These are phyloP conservation scores for Globisporangium middletonii DNA, from an alignment of 352 stramenopile genomes.

Conservation along the genomic window DNA sequence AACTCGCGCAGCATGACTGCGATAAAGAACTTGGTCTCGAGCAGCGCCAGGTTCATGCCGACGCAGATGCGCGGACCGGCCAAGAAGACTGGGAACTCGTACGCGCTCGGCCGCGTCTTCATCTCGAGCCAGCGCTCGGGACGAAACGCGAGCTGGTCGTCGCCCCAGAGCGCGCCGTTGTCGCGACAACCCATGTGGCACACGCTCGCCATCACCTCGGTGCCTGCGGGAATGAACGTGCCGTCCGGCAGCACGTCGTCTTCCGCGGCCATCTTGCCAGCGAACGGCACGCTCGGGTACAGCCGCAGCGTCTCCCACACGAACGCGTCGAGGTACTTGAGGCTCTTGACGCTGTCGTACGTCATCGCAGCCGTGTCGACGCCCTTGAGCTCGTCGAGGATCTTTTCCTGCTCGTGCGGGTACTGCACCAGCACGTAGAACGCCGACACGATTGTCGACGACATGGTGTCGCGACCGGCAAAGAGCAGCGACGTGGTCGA, in stretches of 20 bases:
- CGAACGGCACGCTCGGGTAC: conserved; percentile 26
- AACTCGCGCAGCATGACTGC: conserved; percentile 14
- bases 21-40: conserved; percentile 57
- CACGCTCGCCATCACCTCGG: not conserved
- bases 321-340: conserved; percentile 3
- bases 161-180: conserved; percentile 30
- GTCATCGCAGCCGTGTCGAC: conserved; percentile 61
- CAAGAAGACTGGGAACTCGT: conserved; percentile 68
- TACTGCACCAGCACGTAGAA: conserved; percentile 1
- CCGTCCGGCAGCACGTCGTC: conserved; percentile 38
- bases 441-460: conserved; percentile 7
- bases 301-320: conserved; percentile 13
- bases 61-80: conserved; percentile 61
- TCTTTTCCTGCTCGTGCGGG: too few species aligned
- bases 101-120: conserved; percentile 43
- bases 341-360: conserved; percentile 25
- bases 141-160: conserved; percentile 37
- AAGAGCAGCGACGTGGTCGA: conserved; percentile 1
- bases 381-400: too few species aligned
- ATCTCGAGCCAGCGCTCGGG: conserved; percentile 67
- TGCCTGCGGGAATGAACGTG: conserved; percentile 22
- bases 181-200: not conserved
- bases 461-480: conserved; percentile 1
- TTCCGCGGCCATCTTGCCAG: conserved; percentile 19
- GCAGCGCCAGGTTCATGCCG: conserved; percentile 63